These are phyloP conservation scores for Acacia concinna DNA, from an alignment of 331 rosid species.

Conservation along the genomic window DNA sequence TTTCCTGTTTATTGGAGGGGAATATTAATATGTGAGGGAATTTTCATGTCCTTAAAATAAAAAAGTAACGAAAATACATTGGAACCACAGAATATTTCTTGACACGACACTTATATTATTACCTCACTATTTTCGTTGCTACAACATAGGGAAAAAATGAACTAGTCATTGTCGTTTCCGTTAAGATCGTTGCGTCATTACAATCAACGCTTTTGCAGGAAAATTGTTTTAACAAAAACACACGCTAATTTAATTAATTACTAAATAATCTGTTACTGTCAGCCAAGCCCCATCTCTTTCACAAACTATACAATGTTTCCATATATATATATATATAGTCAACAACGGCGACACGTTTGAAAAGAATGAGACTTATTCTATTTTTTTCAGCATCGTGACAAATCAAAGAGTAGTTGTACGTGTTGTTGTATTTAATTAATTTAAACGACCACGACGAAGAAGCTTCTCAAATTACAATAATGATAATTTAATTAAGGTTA, in stretches of 20 bases:
- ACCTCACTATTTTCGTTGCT: too few relatives aligned
- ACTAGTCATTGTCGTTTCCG: slow-evolving; percentile 17
- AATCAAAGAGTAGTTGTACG: neutral
- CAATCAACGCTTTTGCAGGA: neutral
- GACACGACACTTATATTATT: too few relatives aligned
- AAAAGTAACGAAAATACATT: neutral
- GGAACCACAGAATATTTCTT: neutral
- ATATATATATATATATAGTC: neutral
- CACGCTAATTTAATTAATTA: neutral
- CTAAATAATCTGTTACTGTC: neutral
- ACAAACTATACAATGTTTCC: neutral
- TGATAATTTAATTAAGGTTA: too few relatives aligned
- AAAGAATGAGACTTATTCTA: neutral
- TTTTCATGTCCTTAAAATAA: neutral
- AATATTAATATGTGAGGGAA: neutral
- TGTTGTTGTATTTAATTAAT: neutral
- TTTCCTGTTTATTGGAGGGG: neutral
- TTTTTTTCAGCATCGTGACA: neutral
- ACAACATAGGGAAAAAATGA: neutral
- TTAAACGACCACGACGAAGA: neutral
- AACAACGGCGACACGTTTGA: neutral
- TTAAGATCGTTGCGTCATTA: neutral
- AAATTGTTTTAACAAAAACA: too few relatives aligned
- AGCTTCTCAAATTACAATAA: neutral
- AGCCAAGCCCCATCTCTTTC: neutral